These are phyloP conservation scores for Casaregolazyma suthepensis DNA, from an alignment of 1,139 yeast genomes.

Conservation along the genomic window DNA sequence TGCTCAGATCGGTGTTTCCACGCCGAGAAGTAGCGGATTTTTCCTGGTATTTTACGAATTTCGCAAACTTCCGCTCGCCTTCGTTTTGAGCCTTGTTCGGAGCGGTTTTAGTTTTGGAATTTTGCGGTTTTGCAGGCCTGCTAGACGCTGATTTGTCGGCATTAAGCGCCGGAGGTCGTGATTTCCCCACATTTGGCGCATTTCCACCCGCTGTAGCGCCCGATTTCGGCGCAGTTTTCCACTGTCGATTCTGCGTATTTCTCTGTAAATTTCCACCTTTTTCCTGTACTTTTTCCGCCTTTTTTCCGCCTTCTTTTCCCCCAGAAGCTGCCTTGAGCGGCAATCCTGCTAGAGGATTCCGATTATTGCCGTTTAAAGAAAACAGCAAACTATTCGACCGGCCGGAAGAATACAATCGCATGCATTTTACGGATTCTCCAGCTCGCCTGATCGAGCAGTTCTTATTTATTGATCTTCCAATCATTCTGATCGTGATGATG, in stretches of 20 bases:
- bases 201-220: background rate
- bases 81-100: background rate
- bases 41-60: conserved; percentile 4
- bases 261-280: background rate
- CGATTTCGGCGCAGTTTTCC: background rate
- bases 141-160: background rate
- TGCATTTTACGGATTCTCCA: background rate
- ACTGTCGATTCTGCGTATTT: background rate
- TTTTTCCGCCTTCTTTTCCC: background rate
- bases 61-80: conserved; percentile 5
- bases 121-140: background rate
- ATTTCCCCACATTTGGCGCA: background rate
- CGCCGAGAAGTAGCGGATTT: background rate
- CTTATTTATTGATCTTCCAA: background rate
- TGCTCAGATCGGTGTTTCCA: conserved; percentile 17
- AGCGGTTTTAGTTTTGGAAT: background rate
- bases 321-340: background rate
- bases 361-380: background rate
- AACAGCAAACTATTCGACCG: background rate
- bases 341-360: background rate
- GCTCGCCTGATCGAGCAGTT: background rate
- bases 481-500: background rate
- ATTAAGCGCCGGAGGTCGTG: background rate
- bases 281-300: background rate
- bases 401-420: background rate